phyloP scores from a whole-genome alignment of 2,329 filamentous ascomycete species.

The Cordyceps pruinosa region DNA sequence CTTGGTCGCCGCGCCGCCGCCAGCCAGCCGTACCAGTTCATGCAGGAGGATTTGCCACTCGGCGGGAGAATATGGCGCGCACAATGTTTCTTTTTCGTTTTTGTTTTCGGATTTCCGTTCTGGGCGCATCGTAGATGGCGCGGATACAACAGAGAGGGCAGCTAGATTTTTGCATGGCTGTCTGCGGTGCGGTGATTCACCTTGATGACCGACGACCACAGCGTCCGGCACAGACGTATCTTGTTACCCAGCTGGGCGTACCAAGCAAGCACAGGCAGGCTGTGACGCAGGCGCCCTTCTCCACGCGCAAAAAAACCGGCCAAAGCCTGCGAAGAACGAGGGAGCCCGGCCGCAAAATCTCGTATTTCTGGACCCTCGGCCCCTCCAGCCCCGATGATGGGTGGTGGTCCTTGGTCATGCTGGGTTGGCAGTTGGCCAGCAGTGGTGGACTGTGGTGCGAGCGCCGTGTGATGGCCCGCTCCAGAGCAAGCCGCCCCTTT shows the following conservation, averaged over 20 bases:
- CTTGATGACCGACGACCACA: neutral
- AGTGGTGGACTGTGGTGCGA: neutral
- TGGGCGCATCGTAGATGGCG: neutral
- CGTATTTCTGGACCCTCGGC: constrained; percentile 6
- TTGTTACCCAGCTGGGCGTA: neutral
- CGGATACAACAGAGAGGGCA: neutral
- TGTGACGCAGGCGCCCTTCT: constrained; percentile 6
- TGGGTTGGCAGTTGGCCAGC: neutral
- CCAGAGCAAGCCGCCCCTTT: neutral
- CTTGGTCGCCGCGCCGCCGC: neutral
- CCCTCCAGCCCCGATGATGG: neutral
- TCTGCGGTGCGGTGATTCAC: neutral
- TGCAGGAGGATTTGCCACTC: constrained; percentile 11
- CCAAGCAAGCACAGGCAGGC: neutral
- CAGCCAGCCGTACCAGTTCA: constrained; percentile 6
- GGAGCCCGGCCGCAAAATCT: constrained; percentile 9
- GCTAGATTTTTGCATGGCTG: neutral
- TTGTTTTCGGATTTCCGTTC: neutral
- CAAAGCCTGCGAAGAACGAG: neutral
- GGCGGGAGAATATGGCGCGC: constrained; percentile 2
- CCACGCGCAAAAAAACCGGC: neutral
- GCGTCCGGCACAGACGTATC: no score
- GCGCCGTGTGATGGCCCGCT: neutral
- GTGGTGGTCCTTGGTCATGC: neutral
- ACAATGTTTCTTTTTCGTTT: neutral